phyloP scores from a whole-genome alignment of 192 early-diverging fungal genomes.

The Pilaira anomala region DNA sequence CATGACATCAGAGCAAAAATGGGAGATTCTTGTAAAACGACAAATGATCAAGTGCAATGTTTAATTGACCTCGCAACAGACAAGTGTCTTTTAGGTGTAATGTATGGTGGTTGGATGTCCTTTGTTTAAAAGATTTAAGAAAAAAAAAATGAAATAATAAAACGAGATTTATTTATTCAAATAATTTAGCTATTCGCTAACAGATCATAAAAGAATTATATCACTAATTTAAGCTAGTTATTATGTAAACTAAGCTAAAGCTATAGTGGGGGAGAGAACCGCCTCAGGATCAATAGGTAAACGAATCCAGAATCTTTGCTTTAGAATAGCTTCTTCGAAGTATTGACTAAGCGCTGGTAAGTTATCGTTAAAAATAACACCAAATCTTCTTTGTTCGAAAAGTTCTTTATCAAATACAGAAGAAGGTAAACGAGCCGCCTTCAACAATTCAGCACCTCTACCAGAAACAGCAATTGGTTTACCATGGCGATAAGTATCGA shows the following conservation, averaged over 20 bases:
- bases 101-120: slow-evolving; percentile 67
- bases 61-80: slow-evolving; percentile 76
- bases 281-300: slow-evolving; percentile 13
- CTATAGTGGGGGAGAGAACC: background rate
- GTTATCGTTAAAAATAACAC: background rate
- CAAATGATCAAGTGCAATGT: slow-evolving; percentile 68
- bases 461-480: slow-evolving; percentile 24
- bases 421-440: slow-evolving; percentile 2
- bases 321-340: slow-evolving; percentile 5
- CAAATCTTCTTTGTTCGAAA: background rate
- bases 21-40: slow-evolving; percentile 42
- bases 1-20: slow-evolving; percentile 45
- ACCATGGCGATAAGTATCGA: slow-evolving; percentile 21
- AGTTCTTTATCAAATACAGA: background rate
- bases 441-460: slow-evolving; percentile 10
- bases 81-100: slow-evolving; percentile 57
- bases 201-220: too few species aligned
- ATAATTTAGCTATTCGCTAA: too few species aligned
- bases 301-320: slow-evolving; percentile 19
- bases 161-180: too few species aligned
- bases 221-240: too few species aligned
- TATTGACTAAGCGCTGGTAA: background rate
- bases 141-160: too few species aligned
- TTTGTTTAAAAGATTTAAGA: slow-evolving; percentile 36
- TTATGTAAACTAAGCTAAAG: background rate